These are phyloP conservation scores for Actinidia arguta DNA, from an alignment of 179 eudicot genomes.

Conservation along the genomic window DNA sequence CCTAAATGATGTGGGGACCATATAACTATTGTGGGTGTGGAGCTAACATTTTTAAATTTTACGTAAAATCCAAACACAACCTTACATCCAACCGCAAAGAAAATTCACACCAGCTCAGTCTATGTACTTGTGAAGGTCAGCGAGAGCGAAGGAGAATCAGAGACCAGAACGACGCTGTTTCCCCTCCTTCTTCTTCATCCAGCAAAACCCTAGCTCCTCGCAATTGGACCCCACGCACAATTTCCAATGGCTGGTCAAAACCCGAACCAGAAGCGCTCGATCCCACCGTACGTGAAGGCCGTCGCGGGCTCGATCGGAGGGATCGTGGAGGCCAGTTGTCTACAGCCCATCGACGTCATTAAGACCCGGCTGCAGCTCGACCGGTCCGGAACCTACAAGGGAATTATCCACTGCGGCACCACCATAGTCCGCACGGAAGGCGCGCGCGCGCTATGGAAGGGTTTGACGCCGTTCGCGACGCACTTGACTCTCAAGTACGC, in stretches of 20 bases:
- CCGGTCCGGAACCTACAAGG: conserved; percentile 71
- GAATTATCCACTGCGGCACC: conserved; percentile 78
- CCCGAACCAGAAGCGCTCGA: conserved; percentile 21
- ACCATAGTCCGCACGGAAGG: conserved; percentile 73
- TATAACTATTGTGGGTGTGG: too few relatives aligned
- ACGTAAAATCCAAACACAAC: too few relatives aligned
- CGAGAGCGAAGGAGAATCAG: neutral
- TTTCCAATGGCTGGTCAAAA: conserved; percentile 17
- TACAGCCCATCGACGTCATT: conserved; percentile 95
- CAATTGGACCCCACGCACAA: neutral
- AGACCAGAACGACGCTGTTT: neutral
- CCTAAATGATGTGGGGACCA: too few relatives aligned
- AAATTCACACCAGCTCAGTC: too few relatives aligned
- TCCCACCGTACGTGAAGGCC: conserved; percentile 90
- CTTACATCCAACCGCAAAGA: too few relatives aligned
- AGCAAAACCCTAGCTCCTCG: neutral
- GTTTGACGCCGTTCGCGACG: conserved; percentile 86
- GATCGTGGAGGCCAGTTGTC: conserved; percentile 72
- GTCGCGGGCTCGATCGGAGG: conserved; percentile 89
- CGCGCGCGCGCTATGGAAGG: conserved; percentile 93
- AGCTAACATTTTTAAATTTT: too few relatives aligned
- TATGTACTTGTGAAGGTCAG: too few relatives aligned
- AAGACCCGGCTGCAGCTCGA: conserved; percentile 90
- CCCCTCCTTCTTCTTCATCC: conserved; percentile 8
- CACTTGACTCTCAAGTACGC: conserved; percentile 88